Percentiles rank a stretch among this genome's conserved stretches.
phyloP scores from a whole-genome alignment of 75 land plant genomes.

The Ceratopteris richardii region DNA sequence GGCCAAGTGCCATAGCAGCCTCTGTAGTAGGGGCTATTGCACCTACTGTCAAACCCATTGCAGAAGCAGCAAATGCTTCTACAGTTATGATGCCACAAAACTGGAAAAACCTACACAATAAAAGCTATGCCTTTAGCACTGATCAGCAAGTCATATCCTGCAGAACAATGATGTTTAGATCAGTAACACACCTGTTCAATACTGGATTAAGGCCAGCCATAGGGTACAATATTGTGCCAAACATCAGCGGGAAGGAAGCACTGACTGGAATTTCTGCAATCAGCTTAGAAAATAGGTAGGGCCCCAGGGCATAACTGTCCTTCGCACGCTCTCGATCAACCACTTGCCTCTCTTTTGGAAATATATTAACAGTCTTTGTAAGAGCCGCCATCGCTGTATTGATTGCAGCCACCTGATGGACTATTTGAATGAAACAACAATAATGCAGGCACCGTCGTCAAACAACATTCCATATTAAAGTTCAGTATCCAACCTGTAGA shows the following conservation, averaged over 20 bases:
- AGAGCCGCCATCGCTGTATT: slow-evolving; percentile 99
- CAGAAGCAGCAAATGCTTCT: slow-evolving; percentile 97
- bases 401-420: slow-evolving; percentile 80
- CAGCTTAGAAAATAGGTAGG: slow-evolving; percentile 83
- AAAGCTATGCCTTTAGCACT: too few relatives aligned
- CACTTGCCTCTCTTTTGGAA: slow-evolving; percentile 93
- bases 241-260: slow-evolving; percentile 88
- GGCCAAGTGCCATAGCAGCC: slow-evolving; percentile 98
- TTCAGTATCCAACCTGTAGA: slow-evolving; percentile 67
- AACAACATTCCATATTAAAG: too few relatives aligned
- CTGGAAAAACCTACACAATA: slow-evolving; percentile 67
- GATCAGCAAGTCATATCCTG: too few relatives aligned
- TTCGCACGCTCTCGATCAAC: slow-evolving; percentile 88
- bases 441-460: too few relatives aligned
- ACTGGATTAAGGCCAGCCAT: slow-evolving; percentile 95
- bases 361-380: slow-evolving; percentile 96
- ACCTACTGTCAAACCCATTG: slow-evolving; percentile 98
- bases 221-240: slow-evolving; percentile 90
- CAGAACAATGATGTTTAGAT: too few relatives aligned
- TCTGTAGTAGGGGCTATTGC: slow-evolving; percentile 96
- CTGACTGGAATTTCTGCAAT: slow-evolving; percentile 90
- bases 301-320: slow-evolving; percentile 81
- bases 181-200: slow-evolving; percentile 41
- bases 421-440: too few relatives aligned
- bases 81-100: slow-evolving; percentile 83